Evolutionary conservation across 1,284 basidiomycete genomes (phyloP).

Genomic region (Puccinia polysora): DNA sequence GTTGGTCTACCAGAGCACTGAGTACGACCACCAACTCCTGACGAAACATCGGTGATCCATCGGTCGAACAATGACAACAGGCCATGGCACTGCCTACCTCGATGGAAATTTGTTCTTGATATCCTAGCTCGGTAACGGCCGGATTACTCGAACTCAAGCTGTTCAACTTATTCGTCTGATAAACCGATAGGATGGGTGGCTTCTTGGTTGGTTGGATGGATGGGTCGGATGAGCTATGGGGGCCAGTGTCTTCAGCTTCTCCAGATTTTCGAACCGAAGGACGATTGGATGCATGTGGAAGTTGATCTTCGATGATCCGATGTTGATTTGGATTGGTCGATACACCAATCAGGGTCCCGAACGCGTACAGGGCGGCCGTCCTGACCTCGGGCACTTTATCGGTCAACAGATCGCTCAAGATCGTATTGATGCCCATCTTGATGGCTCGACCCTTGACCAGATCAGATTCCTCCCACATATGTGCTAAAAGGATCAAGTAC

Average conservation of each 20-base stretch:
- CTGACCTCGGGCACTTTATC: slow-evolving; percentile 42
- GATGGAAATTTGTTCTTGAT: slow-evolving; percentile 42
- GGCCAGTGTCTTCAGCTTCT: slow-evolving; percentile 56
- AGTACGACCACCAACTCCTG: slow-evolving; percentile 43
- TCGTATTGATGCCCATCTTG: slow-evolving; percentile 44
- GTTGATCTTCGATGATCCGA: slow-evolving; percentile 14
- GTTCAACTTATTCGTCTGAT: slow-evolving; percentile 27
- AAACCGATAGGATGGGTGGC: not conserved
- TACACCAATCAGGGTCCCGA: slow-evolving; percentile 37
- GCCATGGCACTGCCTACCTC: slow-evolving; percentile 39
- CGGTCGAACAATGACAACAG: slow-evolving; percentile 41
- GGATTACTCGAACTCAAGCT: slow-evolving; percentile 41
- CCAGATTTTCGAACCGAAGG: slow-evolving; percentile 46
- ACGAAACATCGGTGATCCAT: slow-evolving; percentile 42
- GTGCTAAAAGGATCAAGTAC: slow-evolving; percentile 40
- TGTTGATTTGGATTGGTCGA: slow-evolving; percentile 33
- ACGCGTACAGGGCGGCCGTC: slow-evolving; percentile 41
- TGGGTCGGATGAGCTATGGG: slow-evolving; percentile 66
- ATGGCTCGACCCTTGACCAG: slow-evolving; percentile 44
- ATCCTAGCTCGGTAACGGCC: slow-evolving; percentile 13
- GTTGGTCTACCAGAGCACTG: slow-evolving; percentile 38
- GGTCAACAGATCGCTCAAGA: slow-evolving; percentile 42
- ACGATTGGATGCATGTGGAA: not conserved
- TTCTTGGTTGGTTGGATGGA: not conserved
- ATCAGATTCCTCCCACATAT: slow-evolving; percentile 40